Evolutionary conservation across 768 basidiomycete species (phyloP).

Genomic region (Mycena vulgaris): DNA sequence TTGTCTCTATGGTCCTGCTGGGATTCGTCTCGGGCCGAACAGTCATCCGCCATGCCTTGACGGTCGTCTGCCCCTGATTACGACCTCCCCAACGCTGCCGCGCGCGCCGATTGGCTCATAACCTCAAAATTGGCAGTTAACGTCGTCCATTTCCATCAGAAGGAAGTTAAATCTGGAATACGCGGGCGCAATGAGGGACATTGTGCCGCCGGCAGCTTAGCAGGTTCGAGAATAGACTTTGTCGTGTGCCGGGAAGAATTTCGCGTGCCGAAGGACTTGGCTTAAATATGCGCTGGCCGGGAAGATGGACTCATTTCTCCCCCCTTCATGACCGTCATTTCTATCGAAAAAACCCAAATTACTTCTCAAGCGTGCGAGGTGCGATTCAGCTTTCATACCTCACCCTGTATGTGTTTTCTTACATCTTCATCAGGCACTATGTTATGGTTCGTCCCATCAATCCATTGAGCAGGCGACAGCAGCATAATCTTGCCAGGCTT

Average conservation of each 20-base stretch:
- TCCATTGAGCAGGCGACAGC: too few relatives aligned
- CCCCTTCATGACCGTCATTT: not conserved
- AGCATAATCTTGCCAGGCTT: not conserved
- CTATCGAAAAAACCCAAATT: not conserved
- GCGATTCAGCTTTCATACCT: not conserved
- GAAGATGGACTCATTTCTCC: not conserved
- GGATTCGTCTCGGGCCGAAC: too few relatives aligned
- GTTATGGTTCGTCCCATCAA: not conserved
- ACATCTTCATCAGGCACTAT: not conserved
- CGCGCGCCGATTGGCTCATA: not conserved
- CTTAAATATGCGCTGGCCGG: not conserved
- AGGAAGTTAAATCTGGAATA: not conserved
- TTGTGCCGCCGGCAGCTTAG: not conserved
- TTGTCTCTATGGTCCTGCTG: too few relatives aligned
- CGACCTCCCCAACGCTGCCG: too few relatives aligned
- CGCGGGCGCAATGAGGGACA: not conserved
- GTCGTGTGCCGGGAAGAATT: not conserved
- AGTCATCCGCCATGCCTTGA: too few relatives aligned
- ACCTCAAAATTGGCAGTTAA: not conserved
- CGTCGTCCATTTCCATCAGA: not conserved
- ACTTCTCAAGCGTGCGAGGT: slow-evolving; percentile 3
- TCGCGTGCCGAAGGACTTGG: not conserved
- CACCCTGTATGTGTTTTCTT: not conserved
- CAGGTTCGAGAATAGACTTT: not conserved
- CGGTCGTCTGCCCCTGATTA: too few relatives aligned